Base-by-base conservation (phyloP, 1,284 basidiomycete genomes). In the Puccinia sorghi region DNA sequence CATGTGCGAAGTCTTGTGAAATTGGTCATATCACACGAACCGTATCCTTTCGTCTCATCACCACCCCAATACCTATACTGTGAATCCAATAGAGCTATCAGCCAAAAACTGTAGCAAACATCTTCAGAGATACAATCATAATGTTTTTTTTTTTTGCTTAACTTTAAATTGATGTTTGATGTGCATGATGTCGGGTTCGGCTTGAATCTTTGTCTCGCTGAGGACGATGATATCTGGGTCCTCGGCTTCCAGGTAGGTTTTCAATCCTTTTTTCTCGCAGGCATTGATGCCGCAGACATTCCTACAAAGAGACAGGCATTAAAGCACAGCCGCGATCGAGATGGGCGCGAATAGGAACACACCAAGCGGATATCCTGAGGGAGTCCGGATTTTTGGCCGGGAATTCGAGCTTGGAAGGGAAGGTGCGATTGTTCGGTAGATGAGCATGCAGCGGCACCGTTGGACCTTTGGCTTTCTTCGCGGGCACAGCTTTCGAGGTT, bases 21-120 rank as follows among this genome's bases (percentile, higher is more conserved):
- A n/a, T n/a, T 48, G n/a, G 27, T 48, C 1, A 48, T 27, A 41
- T 27, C 50, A 12, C 27, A 75, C 73, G 46, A 56, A 75, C 73
- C 73, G 63, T 77, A 77, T 46, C 75, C 75, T 61, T 77, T 77
- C 4, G 48, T 57, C 12, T 41, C 52, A 70, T 77, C 75, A 13
- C 64, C 64, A 27, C 66, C 75, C 75, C 75, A 77, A 57, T 77
- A 77, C 9, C 75, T 66, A 37, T 69, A 77, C 75, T 69, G n/a
- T 2, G 25, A 75, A 39, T 59, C 13, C 25, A 25, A 46, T 25
- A 13, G 17, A 22, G 48, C 48, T 67, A 27, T 56, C 22, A 56
- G 54, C 3, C 7, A 11, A 56, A 27, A 56, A 56, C 27, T 52
- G 7, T 15, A 15, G 13, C 13, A 52, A 52, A 52, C 50, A 7